Percentiles rank a stretch among this genome's conserved stretches.
Evolutionary conservation across 2,329 filamentous ascomycete species (phyloP).

Genomic region (Bisporella sp.): DNA sequence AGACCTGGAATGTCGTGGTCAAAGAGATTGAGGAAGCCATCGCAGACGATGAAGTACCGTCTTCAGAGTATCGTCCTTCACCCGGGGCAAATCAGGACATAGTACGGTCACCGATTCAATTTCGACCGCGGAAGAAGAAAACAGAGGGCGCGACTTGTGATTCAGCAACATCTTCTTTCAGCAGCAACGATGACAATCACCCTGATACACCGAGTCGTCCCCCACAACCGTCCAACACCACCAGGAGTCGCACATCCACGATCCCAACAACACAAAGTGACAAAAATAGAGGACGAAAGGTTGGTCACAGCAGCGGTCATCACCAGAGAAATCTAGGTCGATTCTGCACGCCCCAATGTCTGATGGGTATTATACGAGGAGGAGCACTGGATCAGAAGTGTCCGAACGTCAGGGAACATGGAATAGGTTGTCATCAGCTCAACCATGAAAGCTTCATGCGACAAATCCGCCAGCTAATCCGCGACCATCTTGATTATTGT

Average conservation of each 20-base stretch:
- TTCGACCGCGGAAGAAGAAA: background rate
- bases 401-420: background rate
- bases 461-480: background rate
- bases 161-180: background rate
- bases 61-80: background rate
- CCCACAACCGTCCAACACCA: background rate
- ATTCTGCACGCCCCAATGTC: background rate
- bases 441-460: background rate
- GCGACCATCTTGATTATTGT: background rate
- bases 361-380: background rate
- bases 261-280: background rate
- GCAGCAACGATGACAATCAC: background rate
- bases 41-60: background rate
- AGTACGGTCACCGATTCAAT: background rate
- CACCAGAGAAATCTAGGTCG: background rate
- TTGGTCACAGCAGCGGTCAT: background rate
- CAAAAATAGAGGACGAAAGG: background rate
- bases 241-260: background rate
- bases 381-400: background rate
- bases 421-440: background rate
- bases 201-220: background rate
- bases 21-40: background rate
- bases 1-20: slow-evolving; percentile 1
- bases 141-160: too few species aligned
- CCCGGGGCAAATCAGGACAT: background rate